Evolutionary conservation across 192 early-diverging fungal species (phyloP).

Genomic region (Oehlia diaphana): DNA sequence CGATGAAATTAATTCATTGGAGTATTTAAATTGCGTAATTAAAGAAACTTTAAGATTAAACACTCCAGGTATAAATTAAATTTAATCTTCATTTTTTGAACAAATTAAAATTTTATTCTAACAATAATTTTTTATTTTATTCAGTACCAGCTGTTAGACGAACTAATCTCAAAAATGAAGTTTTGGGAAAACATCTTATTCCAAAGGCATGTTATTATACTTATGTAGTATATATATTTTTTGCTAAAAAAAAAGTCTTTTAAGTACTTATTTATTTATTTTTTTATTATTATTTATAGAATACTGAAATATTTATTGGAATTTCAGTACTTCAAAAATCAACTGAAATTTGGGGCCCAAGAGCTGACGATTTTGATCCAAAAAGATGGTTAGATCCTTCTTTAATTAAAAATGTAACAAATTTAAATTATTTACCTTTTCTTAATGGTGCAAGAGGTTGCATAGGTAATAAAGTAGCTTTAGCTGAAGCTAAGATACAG

Average conservation of each 20-base stretch:
- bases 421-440: conserved; percentile 45
- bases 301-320: too few relatives aligned
- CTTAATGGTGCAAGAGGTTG: conserved; percentile 54
- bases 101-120: too few relatives aligned
- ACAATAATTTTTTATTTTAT: background rate
- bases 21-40: conserved; percentile 50
- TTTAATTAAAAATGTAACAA: conserved; percentile 30
- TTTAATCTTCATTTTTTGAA: too few relatives aligned
- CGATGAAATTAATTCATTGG: conserved; percentile 48
- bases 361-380: conserved; percentile 50
- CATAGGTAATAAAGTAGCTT: conserved; percentile 57
- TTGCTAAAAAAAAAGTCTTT: too few relatives aligned
- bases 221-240: background rate
- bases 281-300: too few relatives aligned
- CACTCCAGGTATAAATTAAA: conserved; percentile 33
- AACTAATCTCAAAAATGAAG: conserved; percentile 35
- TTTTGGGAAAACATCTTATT: conserved; percentile 43
- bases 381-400: conserved; percentile 51
- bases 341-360: too few relatives aligned
- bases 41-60: conserved; percentile 53
- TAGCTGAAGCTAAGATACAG: conserved; percentile 60
- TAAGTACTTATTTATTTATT: too few relatives aligned
- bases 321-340: too few relatives aligned
- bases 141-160: conserved; percentile 43
- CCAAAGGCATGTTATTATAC: conserved; percentile 41